These are phyloP conservation scores for Nicotiana otophora DNA, from an alignment of 257 asterid genomes.

Conservation along the genomic window DNA sequence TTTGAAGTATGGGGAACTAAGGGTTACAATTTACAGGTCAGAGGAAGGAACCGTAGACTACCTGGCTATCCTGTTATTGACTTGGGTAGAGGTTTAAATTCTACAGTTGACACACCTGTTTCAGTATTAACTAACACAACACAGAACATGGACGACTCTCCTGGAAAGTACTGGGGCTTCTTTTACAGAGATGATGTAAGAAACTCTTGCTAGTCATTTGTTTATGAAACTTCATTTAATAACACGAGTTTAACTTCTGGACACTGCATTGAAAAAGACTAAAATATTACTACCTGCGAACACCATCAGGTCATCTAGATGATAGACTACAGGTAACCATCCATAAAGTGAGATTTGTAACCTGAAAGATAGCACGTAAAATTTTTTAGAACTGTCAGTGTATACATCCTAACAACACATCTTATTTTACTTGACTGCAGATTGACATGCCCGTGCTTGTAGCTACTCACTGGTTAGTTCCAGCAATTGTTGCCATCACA, in stretches of 20 bases:
- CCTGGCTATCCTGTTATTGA: slow-evolving; percentile 63
- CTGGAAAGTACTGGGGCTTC: slow-evolving; percentile 61
- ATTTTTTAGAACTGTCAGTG: no score
- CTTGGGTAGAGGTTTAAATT: slow-evolving; percentile 51
- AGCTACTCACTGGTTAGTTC: slow-evolving; percentile 87
- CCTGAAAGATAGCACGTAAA: no score
- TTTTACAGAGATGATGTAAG: slow-evolving; percentile 81
- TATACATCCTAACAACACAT: no score
- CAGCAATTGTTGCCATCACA: slow-evolving; percentile 54
- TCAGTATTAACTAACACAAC: slow-evolving; percentile 20
- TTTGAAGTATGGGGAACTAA: slow-evolving; percentile 89
- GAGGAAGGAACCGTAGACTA: slow-evolving; percentile 69
- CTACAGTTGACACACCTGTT: slow-evolving; percentile 32
- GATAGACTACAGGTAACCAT: no score
- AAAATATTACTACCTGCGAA: no score
- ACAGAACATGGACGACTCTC: slow-evolving; percentile 32
- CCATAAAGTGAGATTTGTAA: no score
- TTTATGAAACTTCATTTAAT: not conserved
- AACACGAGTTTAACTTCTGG: no score
- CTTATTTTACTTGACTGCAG: slow-evolving; percentile 34
- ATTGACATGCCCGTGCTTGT: slow-evolving; percentile 71
- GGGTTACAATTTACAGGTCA: slow-evolving; percentile 65
- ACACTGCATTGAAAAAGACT: no score
- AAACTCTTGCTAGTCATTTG: not conserved
- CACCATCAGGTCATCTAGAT: no score